A percentile compares a stretch with the other conserved stretches of the same genome.
These are phyloP conservation scores for Trichophyton equinum DNA, from an alignment of 2,329 filamentous ascomycete species.

Conservation along the genomic window DNA sequence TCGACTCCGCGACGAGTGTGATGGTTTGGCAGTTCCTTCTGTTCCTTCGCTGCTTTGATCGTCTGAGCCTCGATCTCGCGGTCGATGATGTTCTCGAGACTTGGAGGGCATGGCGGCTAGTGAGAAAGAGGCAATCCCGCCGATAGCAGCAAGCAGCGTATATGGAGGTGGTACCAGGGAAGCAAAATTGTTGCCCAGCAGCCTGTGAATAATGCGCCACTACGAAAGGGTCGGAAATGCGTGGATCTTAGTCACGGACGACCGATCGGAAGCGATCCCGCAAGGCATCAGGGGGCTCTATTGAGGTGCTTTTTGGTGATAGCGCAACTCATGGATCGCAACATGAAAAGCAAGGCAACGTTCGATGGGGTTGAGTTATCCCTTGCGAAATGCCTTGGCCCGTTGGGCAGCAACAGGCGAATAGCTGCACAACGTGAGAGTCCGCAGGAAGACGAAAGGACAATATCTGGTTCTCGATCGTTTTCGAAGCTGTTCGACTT, in stretches of 20 bases:
- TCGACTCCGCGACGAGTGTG: slow-evolving; percentile 1
- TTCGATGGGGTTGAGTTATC: too few relatives aligned
- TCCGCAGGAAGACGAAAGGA: neutral
- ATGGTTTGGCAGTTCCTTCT: slow-evolving; percentile 5
- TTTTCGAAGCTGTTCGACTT: neutral
- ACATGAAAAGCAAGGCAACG: neutral
- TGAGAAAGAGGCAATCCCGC: neutral
- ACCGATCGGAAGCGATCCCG: slow-evolving; percentile 6
- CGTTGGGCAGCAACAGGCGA: neutral
- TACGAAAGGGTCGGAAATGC: neutral
- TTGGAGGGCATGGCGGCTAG: slow-evolving; percentile 27
- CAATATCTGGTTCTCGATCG: slow-evolving; percentile 1
- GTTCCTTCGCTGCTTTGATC: slow-evolving; percentile 20
- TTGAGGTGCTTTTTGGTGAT: slow-evolving; percentile 5
- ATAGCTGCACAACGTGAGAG: neutral
- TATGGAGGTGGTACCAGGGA: neutral
- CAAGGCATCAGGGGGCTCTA: slow-evolving; percentile 9
- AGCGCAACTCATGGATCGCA: slow-evolving; percentile 2
- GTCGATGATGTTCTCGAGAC: slow-evolving; percentile 26
- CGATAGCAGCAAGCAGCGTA: neutral
- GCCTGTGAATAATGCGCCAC: slow-evolving; percentile 1
- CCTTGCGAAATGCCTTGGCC: neutral
- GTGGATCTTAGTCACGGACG: slow-evolving; percentile 3
- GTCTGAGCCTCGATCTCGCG: slow-evolving; percentile 21
- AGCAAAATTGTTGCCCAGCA: neutral